These are phyloP conservation scores for Solanum lycopersicoides DNA, from an alignment of 257 asterid species.

Conservation along the genomic window DNA sequence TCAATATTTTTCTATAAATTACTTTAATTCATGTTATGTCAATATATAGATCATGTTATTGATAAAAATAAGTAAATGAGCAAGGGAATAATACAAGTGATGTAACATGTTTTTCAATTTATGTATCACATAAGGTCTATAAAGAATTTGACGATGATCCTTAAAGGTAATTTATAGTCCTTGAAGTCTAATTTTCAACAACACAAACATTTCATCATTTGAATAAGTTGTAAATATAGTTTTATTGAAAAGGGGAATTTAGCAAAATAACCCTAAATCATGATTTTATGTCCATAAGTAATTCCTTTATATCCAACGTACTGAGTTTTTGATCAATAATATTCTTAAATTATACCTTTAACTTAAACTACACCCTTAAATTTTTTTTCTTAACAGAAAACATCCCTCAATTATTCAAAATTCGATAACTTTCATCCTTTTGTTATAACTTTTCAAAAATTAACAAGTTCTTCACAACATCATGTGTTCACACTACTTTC, in stretches of 20 bases:
- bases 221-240: background rate
- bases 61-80: background rate
- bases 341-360: no score
- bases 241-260: background rate
- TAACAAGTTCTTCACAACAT: no score
- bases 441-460: no score
- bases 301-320: no score
- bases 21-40: background rate
- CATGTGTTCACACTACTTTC: no score
- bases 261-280: background rate
- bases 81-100: background rate
- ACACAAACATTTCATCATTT: background rate
- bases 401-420: no score
- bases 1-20: no score
- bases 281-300: background rate
- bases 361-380: no score
- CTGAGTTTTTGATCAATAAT: no score
- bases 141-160: background rate
- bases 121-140: background rate
- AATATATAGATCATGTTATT: background rate
- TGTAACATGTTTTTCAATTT: background rate
- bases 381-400: no score
- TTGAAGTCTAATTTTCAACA: background rate
- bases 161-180: background rate
- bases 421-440: no score